phyloP scores from a whole-genome alignment of 768 basidiomycete species.

The Boletus vermiculosoides region DNA sequence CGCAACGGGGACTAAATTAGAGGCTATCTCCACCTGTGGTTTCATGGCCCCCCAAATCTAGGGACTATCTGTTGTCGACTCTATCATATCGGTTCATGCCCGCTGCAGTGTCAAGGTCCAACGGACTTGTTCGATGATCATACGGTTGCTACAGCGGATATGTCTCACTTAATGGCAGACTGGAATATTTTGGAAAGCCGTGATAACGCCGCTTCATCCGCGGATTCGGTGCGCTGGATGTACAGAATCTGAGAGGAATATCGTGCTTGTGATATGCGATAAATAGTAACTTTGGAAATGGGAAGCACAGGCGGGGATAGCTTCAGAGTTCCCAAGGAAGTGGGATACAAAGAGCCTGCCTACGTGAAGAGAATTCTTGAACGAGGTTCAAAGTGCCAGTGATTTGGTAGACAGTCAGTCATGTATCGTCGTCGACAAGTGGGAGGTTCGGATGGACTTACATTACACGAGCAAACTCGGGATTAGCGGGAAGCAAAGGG shows the following conservation, averaged over 20 bases:
- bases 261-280: neutral
- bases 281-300: neutral
- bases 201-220: slow-evolving; percentile 11
- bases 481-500: neutral
- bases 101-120: neutral
- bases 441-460: neutral
- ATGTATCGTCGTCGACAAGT: neutral
- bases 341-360: neutral
- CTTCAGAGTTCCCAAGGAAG: slow-evolving; percentile 3
- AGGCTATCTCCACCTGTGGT: neutral
- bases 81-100: neutral
- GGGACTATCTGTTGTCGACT: neutral
- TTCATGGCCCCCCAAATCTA: neutral
- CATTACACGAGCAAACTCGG: neutral
- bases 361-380: neutral
- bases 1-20: neutral
- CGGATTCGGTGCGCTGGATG: neutral
- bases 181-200: neutral
- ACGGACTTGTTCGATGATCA: neutral
- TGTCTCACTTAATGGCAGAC: neutral
- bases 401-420: neutral
- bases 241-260: neutral
- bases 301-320: neutral
- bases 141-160: neutral
- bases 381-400: neutral